phyloP scores from a whole-genome alignment of 2,329 filamentous ascomycete genomes.

The Aaosphaeria arxii region DNA sequence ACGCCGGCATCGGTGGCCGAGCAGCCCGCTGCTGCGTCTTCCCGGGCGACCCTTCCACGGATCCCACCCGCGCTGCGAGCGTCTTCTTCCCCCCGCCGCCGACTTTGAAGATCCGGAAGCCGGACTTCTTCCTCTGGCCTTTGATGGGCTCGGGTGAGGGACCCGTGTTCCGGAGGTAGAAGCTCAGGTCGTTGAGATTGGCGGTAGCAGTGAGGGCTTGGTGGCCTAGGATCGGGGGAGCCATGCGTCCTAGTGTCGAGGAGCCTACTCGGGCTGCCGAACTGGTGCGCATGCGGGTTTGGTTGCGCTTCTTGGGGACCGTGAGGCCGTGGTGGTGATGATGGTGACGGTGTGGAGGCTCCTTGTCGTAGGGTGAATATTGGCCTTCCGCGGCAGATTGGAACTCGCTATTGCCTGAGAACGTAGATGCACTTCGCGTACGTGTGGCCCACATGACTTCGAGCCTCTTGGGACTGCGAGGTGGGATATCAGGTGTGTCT shows the following conservation, averaged over 20 bases:
- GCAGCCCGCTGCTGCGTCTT: not conserved
- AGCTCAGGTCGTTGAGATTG: conserved; percentile 24
- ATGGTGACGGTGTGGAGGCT: conserved; percentile 3
- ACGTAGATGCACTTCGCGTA: not conserved
- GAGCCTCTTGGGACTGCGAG: conserved; percentile 1
- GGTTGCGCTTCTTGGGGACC: conserved; percentile 10
- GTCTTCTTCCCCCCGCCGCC: conserved; percentile 15
- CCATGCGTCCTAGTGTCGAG: conserved; percentile 20
- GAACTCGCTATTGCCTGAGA: conserved; percentile 19
- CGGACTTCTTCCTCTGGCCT: conserved; percentile 1
- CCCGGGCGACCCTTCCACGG: conserved; percentile 16
- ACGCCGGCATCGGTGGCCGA: conserved; percentile 10
- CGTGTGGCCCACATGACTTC: conserved; percentile 8
- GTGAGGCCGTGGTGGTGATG: conserved; percentile 7
- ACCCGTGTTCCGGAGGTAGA: conserved; percentile 29
- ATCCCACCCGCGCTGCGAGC: conserved; percentile 17
- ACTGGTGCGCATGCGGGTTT: conserved; percentile 5
- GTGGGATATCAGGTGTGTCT: conserved; percentile 8
- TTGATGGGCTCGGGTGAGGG: conserved; percentile 11
- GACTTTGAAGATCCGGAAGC: conserved; percentile 21
- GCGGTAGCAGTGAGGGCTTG: conserved; percentile 21
- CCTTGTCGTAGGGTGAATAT: conserved; percentile 20
- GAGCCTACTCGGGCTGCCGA: conserved; percentile 13
- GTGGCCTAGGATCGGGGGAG: conserved; percentile 31
- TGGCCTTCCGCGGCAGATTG: conserved; percentile 17